phyloP scores from a whole-genome alignment of 768 basidiomycete species.

The Tephrocybe rancida region DNA sequence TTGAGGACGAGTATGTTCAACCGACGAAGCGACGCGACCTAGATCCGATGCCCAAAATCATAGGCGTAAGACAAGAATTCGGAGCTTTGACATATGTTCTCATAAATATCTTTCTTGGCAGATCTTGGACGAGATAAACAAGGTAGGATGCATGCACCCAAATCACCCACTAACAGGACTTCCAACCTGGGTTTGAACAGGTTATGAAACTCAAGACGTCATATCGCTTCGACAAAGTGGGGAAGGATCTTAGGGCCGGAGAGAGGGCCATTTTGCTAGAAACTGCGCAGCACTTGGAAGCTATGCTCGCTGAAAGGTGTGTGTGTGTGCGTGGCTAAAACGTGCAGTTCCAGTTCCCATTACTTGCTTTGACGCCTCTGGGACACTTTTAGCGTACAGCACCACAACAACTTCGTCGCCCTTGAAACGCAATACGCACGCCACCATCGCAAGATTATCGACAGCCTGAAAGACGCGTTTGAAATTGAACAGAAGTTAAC shows the following conservation, averaged over 20 bases:
- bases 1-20: not conserved
- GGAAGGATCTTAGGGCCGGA: slow-evolving; percentile 44
- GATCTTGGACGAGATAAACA: slow-evolving; percentile 53
- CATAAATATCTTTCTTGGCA: slow-evolving; percentile 21
- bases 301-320: slow-evolving; percentile 49
- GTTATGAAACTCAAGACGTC: slow-evolving; percentile 49
- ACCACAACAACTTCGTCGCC: slow-evolving; percentile 56
- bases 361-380: not conserved
- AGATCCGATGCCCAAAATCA: slow-evolving; percentile 30
- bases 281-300: slow-evolving; percentile 43
- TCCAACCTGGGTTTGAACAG: slow-evolving; percentile 27
- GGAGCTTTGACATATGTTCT: not conserved
- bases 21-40: not conserved
- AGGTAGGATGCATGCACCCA: slow-evolving; percentile 33
- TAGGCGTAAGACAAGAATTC: slow-evolving; percentile 35
- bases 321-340: slow-evolving; percentile 8
- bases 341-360: too few species aligned
- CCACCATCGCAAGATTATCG: slow-evolving; percentile 40
- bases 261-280: slow-evolving; percentile 48
- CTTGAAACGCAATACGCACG: slow-evolving; percentile 56
- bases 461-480: slow-evolving; percentile 43
- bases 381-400: slow-evolving; percentile 37
- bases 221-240: slow-evolving; percentile 48
- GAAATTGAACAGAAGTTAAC: slow-evolving; percentile 39
- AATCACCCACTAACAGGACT: not conserved